These are phyloP conservation scores for Fraxinus baroniana DNA, from an alignment of 305 asterid species.

Conservation along the genomic window DNA sequence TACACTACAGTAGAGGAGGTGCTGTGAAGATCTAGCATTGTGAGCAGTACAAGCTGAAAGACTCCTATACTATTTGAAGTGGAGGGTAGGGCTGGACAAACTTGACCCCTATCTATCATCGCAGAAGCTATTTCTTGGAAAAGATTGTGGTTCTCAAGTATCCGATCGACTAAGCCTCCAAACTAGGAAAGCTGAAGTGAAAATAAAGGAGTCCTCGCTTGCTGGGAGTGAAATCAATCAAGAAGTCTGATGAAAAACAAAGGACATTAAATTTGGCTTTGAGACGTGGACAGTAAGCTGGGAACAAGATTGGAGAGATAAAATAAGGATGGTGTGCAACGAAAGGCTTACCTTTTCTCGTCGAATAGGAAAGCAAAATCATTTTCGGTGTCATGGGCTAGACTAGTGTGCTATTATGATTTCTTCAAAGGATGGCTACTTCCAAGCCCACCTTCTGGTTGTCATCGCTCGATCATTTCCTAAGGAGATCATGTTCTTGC, in stretches of 20 bases:
- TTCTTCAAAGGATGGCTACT: neutral
- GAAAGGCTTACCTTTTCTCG: neutral
- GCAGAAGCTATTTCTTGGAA: neutral
- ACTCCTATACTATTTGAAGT: constrained; percentile 2
- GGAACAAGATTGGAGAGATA: neutral
- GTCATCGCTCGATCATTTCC: neutral
- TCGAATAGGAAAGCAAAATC: neutral
- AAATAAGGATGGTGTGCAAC: neutral
- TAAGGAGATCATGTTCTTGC: neutral
- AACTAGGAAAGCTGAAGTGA: neutral
- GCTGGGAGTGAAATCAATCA: neutral
- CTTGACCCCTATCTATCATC: constrained; percentile 19
- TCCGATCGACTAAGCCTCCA: neutral
- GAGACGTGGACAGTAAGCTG: neutral
- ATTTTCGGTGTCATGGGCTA: neutral
- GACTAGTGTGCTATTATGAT: neutral
- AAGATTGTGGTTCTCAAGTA: neutral
- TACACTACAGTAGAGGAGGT: neutral
- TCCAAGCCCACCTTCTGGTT: neutral
- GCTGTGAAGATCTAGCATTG: neutral
- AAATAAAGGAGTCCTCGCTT: neutral
- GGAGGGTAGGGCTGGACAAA: constrained; percentile 13
- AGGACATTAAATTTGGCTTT: neutral
- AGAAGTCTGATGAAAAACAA: neutral
- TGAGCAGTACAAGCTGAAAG: neutral